Evolutionary conservation across 441 rosid species (phyloP).

Genomic region (Pelargonium citronellum): DNA sequence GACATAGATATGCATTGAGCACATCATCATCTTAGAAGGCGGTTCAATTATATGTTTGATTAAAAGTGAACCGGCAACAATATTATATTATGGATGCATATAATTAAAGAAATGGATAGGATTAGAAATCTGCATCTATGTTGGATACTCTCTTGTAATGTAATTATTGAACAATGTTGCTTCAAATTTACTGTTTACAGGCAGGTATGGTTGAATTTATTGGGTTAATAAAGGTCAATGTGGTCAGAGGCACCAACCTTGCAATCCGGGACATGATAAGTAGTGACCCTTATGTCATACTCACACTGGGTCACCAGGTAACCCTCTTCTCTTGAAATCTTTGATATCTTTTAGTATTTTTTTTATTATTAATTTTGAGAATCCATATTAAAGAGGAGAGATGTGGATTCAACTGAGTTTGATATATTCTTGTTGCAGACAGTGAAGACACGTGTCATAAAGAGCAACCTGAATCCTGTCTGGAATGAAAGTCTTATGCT

Average conservation of each 20-base stretch:
- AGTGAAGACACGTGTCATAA: constrained; percentile 83
- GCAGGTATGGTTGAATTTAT: constrained; percentile 96
- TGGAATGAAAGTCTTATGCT: constrained; percentile 96
- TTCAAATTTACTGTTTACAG: constrained; percentile 41
- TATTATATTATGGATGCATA: neutral
- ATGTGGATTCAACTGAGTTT: neutral
- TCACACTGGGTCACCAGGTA: constrained; percentile 81
- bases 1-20: no score
- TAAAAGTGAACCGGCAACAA: no score
- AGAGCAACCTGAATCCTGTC: constrained; percentile 89
- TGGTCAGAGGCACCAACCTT: constrained; percentile 88
- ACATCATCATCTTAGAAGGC: no score
- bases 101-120: neutral
- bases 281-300: constrained; percentile 89
- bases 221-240: constrained; percentile 87
- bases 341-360: neutral
- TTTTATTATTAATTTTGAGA: neutral
- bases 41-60: no score
- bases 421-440: constrained; percentile 43
- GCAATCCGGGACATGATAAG: constrained; percentile 80
- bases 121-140: neutral
- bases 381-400: neutral
- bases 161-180: constrained; percentile 20
- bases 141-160: constrained; percentile 1
- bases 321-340: constrained; percentile 29